Evolutionary conservation across 1,284 basidiomycete species (phyloP), one percentile per base, ranked within the genome.

Genomic region (Rhodotorula mucilaginosa): DNA sequence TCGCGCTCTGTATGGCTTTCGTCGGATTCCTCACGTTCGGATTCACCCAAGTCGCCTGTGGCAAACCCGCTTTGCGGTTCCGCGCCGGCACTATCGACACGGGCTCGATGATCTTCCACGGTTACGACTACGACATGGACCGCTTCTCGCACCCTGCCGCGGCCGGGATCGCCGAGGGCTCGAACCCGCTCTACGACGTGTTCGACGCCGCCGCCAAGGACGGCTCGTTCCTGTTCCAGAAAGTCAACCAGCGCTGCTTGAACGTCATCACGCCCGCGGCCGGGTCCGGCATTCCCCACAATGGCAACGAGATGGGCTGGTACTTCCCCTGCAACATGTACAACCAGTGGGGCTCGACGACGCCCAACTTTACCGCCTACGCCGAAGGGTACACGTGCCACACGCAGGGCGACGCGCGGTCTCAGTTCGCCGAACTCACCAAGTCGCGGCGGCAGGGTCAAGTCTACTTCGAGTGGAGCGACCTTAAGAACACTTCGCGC

Each of bases 21-120:
- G 97, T 99, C 80, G 96, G 95, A 82, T 99, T 94, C 87, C 86
- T 99, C 80, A 99, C 96, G 3, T 99, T 99, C 83, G 96, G 97
- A n/a, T 99, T 99, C 84, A 98, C 95, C 6, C 88, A 94, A 80
- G 84, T 89, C 64, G 95, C 99, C 49, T 99, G 96, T 81, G 92
- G 93, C 52, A 89, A 85, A 58, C 90, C 92, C 29, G 86, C 89
- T 46, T 88, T 89, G 66, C 88, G 93, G 23, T 94, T 87, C 84
- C 88, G 89, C 75, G 87, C 89, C 61, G 93, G 92, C 29, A 83
- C 83, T 61, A 90, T 96, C 76, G 88, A 88, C 69, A 89, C 86
- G 54, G 88, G 87, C 54, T 95, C 92, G 18, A 89, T 97, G 76
- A 88, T 97, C 80, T 92, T 97, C 78, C 91, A 99, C 80, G 97